Evolutionary conservation across 2,329 filamentous ascomycete species (phyloP).

Genomic region (Aspergillus udagawae): DNA sequence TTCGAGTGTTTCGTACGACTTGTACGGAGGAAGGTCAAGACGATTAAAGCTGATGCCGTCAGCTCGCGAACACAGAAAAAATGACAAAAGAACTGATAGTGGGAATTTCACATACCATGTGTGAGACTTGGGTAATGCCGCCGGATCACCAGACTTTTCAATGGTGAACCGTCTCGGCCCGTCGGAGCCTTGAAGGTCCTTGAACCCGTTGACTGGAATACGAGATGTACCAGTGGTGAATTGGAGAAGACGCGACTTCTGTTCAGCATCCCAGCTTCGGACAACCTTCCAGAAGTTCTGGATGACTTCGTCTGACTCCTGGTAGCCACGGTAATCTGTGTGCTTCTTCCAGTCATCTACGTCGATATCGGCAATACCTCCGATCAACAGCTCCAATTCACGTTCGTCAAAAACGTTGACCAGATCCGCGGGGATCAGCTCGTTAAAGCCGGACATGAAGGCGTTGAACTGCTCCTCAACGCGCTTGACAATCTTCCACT

Average conservation of each 20-base stretch:
- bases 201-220: conserved; percentile 99
- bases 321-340: conserved; percentile 97
- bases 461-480: conserved; percentile 98
- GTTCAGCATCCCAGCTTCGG: conserved; percentile 93
- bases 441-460: conserved; percentile 95
- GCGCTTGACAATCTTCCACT: conserved; percentile 98
- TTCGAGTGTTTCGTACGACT: conserved; percentile 77
- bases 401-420: conserved; percentile 99
- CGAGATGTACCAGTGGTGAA: conserved; percentile 96
- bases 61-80: background rate
- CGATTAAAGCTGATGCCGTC: conserved; percentile 75
- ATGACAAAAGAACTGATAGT: background rate
- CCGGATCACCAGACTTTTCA: conserved; percentile 90
- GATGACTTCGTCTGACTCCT: conserved; percentile 94
- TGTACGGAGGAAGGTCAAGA: conserved; percentile 90
- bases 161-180: conserved; percentile 95
- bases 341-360: conserved; percentile 99
- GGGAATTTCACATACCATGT: conserved; percentile 71
- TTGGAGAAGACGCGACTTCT: conserved; percentile 92
- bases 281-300: conserved; percentile 98
- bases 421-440: conserved; percentile 91
- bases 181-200: conserved; percentile 95
- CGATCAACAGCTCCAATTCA: conserved; percentile 92
- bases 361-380: conserved; percentile 99
- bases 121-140: conserved; percentile 91